These are phyloP conservation scores for Eutypa lata DNA, from an alignment of 2,329 filamentous ascomycete species.

Conservation along the genomic window DNA sequence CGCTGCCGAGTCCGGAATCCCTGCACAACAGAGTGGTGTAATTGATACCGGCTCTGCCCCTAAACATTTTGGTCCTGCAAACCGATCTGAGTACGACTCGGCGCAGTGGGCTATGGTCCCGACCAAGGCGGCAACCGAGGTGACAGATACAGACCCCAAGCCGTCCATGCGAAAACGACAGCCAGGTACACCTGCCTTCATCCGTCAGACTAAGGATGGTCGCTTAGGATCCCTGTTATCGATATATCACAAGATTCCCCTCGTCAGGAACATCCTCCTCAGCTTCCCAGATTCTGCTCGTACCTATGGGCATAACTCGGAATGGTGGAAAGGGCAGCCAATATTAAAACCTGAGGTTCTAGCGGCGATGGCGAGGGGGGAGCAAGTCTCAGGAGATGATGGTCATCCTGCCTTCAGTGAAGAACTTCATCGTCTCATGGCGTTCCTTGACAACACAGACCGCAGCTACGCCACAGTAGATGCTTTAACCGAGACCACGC, in stretches of 20 bases:
- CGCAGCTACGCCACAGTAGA: conserved; percentile 57
- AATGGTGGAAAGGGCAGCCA: conserved; percentile 60
- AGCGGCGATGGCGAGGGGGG: conserved; percentile 28
- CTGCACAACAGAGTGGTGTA: conserved; percentile 51
- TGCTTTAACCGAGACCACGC: conserved; percentile 37
- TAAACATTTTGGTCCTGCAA: conserved; percentile 60
- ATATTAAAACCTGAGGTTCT: conserved; percentile 42
- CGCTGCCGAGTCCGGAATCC: conserved; percentile 47
- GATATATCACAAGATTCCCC: conserved; percentile 58
- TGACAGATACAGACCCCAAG: conserved; percentile 32
- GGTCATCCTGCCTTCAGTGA: conserved; percentile 40
- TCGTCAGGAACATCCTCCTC: conserved; percentile 54
- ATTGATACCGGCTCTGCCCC: conserved; percentile 35
- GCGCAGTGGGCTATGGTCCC: conserved; percentile 59
- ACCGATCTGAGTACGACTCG: conserved; percentile 51
- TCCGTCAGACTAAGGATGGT: conserved; percentile 37
- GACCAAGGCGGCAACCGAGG: conserved; percentile 23
- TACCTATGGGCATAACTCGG: conserved; percentile 52
- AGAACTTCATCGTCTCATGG: conserved; percentile 61
- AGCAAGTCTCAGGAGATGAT: conserved; percentile 29
- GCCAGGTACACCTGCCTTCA: conserved; percentile 47
- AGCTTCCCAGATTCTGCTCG: conserved; percentile 35
- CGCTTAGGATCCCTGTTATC: conserved; percentile 54
- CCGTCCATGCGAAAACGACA: conserved; percentile 44
- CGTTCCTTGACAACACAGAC: conserved; percentile 59